These are phyloP conservation scores for Anacardium occidentale DNA, from an alignment of 345 rosid species.

Conservation along the genomic window DNA sequence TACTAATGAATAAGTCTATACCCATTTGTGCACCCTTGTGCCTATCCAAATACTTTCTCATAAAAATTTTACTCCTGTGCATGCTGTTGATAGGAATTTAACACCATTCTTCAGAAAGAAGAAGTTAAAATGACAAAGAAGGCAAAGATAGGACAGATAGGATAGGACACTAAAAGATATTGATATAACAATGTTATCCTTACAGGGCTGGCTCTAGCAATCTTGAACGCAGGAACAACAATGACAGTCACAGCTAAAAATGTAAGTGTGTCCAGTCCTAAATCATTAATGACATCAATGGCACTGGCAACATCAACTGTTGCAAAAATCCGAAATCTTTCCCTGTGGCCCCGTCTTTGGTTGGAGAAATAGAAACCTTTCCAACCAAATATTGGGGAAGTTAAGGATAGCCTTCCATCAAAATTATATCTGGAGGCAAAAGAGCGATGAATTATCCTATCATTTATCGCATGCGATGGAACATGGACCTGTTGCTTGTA, in stretches of 20 bases:
- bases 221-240: slow-evolving; percentile 85
- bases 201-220: slow-evolving; percentile 89
- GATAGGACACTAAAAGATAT: neutral
- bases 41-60: too few relatives aligned
- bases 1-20: too few relatives aligned
- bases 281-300: slow-evolving; percentile 88
- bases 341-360: slow-evolving; percentile 29
- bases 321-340: slow-evolving; percentile 45
- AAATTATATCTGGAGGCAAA: slow-evolving; percentile 31
- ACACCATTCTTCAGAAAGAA: neutral
- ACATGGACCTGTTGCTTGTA: slow-evolving; percentile 24
- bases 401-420: slow-evolving; percentile 28
- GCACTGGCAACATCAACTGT: slow-evolving; percentile 72
- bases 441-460: slow-evolving; percentile 31
- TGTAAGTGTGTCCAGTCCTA: slow-evolving; percentile 91
- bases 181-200: slow-evolving; percentile 25
- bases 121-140: neutral
- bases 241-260: slow-evolving; percentile 87
- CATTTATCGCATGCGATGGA: slow-evolving; percentile 26
- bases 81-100: neutral
- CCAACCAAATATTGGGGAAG: slow-evolving; percentile 29
- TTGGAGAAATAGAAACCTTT: slow-evolving; percentile 34
- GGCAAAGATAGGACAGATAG: neutral
- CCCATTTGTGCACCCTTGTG: too few relatives aligned
- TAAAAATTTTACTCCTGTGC: too few relatives aligned